These are phyloP conservation scores for Neurospora discreta DNA, from an alignment of 495 filamentous ascomycete genomes.

Conservation along the genomic window DNA sequence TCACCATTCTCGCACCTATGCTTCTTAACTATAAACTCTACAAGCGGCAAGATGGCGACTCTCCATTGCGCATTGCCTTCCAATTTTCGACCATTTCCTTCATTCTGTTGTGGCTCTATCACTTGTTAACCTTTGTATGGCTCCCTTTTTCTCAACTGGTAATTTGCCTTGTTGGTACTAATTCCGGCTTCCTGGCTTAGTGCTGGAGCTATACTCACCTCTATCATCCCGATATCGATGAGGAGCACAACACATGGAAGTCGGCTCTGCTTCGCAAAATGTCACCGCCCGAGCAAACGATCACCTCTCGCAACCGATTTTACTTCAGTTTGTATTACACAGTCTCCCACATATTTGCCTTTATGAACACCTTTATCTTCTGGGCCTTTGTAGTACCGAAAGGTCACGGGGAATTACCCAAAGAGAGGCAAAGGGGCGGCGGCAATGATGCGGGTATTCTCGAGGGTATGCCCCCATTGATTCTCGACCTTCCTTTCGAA, in stretches of 20 bases:
- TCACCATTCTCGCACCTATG: constrained; percentile 27
- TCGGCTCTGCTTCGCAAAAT: constrained; percentile 20
- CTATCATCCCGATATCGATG: constrained; percentile 27
- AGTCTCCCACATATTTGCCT: constrained; percentile 28
- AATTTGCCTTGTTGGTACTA: neutral
- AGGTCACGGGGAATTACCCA: constrained; percentile 21
- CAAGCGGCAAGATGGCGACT: constrained; percentile 15
- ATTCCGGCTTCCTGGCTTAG: constrained; percentile 2
- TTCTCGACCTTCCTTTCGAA: neutral
- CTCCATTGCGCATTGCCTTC: constrained; percentile 31
- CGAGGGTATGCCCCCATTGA: neutral
- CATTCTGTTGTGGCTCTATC: constrained; percentile 32
- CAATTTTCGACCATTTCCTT: constrained; percentile 37
- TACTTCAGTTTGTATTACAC: constrained; percentile 42
- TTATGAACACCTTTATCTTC: constrained; percentile 36
- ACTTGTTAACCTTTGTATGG: constrained; percentile 31
- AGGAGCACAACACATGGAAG: constrained; percentile 16
- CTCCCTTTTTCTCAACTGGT: neutral
- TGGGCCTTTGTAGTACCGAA: constrained; percentile 34
- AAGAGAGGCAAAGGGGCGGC: neutral
- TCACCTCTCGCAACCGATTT: constrained; percentile 23
- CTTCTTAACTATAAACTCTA: constrained; percentile 32
- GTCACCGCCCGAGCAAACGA: constrained; percentile 26
- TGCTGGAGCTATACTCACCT: constrained; percentile 41
- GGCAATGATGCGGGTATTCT: neutral